phyloP scores from a whole-genome alignment of 768 basidiomycete species.

The Russula lepida region DNA sequence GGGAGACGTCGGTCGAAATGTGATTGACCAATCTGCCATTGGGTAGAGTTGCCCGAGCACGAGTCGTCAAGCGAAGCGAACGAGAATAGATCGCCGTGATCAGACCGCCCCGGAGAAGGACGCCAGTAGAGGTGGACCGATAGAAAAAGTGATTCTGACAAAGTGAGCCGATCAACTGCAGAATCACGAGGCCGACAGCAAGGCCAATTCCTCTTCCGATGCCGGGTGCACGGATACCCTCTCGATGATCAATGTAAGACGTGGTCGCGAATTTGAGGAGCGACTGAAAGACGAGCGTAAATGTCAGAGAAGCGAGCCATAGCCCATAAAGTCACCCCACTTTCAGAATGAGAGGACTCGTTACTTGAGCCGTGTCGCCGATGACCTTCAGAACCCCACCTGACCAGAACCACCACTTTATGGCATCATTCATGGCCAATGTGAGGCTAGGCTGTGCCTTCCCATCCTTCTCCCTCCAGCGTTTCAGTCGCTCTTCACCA shows the following conservation, averaged over 20 bases:
- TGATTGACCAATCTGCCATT: constrained; percentile 91
- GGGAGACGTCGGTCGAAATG: constrained; percentile 85
- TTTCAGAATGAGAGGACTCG: constrained; percentile 72
- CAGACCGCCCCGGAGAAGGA: constrained; percentile 73
- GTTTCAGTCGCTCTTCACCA: constrained; percentile 45
- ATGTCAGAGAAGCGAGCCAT: background rate
- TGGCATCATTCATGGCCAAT: constrained; percentile 66
- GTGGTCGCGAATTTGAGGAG: constrained; percentile 62
- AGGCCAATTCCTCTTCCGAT: constrained; percentile 65
- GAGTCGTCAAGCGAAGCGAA: constrained; percentile 65
- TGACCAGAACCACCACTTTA: constrained; percentile 74
- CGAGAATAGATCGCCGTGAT: constrained; percentile 83
- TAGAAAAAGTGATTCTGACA: constrained; percentile 82
- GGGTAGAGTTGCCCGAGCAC: constrained; percentile 68
- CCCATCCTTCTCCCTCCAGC: constrained; percentile 58
- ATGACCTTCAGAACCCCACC: constrained; percentile 50
- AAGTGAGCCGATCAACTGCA: constrained; percentile 61
- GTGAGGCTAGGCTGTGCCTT: constrained; percentile 54
- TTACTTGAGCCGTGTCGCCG: constrained; percentile 66
- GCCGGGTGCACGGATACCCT: constrained; percentile 29
- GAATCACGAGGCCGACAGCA: constrained; percentile 54
- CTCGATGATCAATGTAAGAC: constrained; percentile 39
- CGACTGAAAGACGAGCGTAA: constrained; percentile 31
- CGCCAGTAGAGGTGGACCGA: constrained; percentile 61
- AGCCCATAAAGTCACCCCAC: constrained; percentile 30